These are phyloP conservation scores for Starmerella lactis-condensi DNA, from an alignment of 805 yeast species.

Conservation along the genomic window DNA sequence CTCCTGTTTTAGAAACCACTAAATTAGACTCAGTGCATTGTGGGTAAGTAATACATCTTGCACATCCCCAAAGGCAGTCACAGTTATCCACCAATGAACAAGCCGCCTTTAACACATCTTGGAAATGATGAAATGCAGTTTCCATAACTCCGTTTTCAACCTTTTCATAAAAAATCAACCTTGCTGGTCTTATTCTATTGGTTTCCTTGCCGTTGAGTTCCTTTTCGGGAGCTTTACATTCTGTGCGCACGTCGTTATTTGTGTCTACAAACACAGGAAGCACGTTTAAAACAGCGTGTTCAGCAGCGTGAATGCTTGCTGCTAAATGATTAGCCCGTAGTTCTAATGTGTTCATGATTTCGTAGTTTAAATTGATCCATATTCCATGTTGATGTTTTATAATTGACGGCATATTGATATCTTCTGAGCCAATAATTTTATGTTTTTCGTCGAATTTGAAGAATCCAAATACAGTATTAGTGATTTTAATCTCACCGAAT, in stretches of 20 bases:
- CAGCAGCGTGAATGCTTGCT: conserved; percentile 93
- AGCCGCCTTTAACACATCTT: conserved; percentile 44
- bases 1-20: conserved; percentile 78
- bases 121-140: conserved; percentile 63
- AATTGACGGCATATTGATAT: conserved; percentile 77
- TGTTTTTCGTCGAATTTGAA: conserved; percentile 65
- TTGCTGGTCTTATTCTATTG: conserved; percentile 60
- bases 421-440: conserved; percentile 81
- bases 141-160: conserved; percentile 63
- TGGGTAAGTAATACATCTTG: conserved; percentile 68
- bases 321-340: conserved; percentile 49
- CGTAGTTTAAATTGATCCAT: conserved; percentile 72
- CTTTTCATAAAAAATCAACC: conserved; percentile 68
- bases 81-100: conserved; percentile 44
- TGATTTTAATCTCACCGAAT: conserved; percentile 48
- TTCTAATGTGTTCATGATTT: conserved; percentile 40
- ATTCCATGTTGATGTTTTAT: conserved; percentile 54
- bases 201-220: conserved; percentile 64
- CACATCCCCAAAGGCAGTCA: conserved; percentile 46
- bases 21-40: conserved; percentile 64
- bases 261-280: conserved; percentile 56
- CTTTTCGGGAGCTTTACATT: conserved; percentile 94
- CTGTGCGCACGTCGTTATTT: conserved; percentile 55
- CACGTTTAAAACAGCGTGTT: conserved; percentile 70
- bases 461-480: conserved; percentile 74